Conservation (phyloP, 1,139 yeast species). For the Suhomyces terraborum region DNA sequence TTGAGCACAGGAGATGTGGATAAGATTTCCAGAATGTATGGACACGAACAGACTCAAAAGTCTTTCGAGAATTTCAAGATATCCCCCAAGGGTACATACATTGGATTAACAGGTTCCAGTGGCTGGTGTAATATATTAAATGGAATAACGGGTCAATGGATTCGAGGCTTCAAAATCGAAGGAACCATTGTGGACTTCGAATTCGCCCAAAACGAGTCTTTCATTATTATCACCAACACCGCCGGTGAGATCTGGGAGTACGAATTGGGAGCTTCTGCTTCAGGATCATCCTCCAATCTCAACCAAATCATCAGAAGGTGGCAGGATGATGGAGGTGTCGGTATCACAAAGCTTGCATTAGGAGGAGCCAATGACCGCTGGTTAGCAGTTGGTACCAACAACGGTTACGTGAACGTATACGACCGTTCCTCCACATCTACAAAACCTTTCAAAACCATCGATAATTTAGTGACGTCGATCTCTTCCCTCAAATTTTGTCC, state of each 20-base stretch:
- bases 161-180: constrained; percentile 84
- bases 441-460: constrained; percentile 62
- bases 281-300: constrained; percentile 14
- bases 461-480: constrained; percentile 80
- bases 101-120: constrained; percentile 78
- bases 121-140: constrained; percentile 90
- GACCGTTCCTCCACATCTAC: constrained; percentile 50
- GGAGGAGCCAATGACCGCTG: constrained; percentile 81
- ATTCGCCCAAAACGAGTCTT: constrained; percentile 58
- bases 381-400: constrained; percentile 85
- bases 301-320: constrained; percentile 61
- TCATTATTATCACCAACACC: constrained; percentile 64
- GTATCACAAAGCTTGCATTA: constrained; percentile 74
- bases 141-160: constrained; percentile 80
- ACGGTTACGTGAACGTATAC: constrained; percentile 88
- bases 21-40: constrained; percentile 86
- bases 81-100: constrained; percentile 66
- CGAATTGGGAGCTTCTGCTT: constrained; percentile 39
- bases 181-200: constrained; percentile 82
- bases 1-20: constrained; percentile 73
- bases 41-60: constrained; percentile 81
- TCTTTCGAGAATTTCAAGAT: constrained; percentile 86
- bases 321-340: constrained; percentile 87
- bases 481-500: constrained; percentile 73
- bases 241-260: constrained; percentile 95